Percentiles rank a stretch among this genome's conserved stretches.
Evolutionary conservation across 2,329 filamentous ascomycete genomes (phyloP).

Genomic region (Aaosphaeria pasadenensis): DNA sequence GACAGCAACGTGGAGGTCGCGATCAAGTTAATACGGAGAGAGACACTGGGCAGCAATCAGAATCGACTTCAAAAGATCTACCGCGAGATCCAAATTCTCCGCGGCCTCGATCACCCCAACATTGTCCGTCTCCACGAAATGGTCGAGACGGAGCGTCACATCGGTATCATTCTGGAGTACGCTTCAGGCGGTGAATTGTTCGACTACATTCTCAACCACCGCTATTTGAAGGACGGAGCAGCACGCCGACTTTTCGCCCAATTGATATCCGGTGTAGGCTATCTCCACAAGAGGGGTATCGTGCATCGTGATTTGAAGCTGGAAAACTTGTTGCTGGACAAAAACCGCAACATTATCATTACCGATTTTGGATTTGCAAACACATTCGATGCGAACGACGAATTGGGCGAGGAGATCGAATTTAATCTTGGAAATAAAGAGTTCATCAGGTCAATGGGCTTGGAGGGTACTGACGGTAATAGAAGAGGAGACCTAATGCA

Average conservation of each 20-base stretch:
- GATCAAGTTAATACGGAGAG: conserved; percentile 94
- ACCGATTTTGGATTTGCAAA: conserved; percentile 99
- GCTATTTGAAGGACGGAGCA: conserved; percentile 91
- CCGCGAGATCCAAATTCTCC: conserved; percentile 89
- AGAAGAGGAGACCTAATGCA: conserved; percentile 96
- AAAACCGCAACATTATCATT: conserved; percentile 98
- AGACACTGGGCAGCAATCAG: conserved; percentile 83
- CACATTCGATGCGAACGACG: conserved; percentile 86
- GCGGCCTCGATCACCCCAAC: conserved; percentile 87
- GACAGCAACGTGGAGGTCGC: conserved; percentile 90
- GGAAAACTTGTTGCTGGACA: conserved; percentile 90
- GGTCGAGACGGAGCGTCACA: conserved; percentile 95
- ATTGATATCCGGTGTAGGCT: conserved; percentile 92
- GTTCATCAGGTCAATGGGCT: conserved; percentile 78
- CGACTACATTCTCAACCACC: conserved; percentile 95
- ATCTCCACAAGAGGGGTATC: conserved; percentile 97
- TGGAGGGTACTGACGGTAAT: conserved; percentile 76
- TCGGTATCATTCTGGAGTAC: conserved; percentile 97
- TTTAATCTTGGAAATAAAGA: conserved; percentile 82
- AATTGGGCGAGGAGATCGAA: conserved; percentile 87
- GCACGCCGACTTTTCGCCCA: conserved; percentile 92
- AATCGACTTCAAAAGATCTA: conserved; percentile 93
- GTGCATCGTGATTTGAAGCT: conserved; percentile 96
- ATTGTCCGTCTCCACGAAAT: conserved; percentile 97
- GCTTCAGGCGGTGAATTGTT: conserved; percentile 96